A percentile compares a stretch with the other conserved stretches of the same genome.
phyloP scores from a whole-genome alignment of 2,329 filamentous ascomycete species.

The Venturia aucupariae region DNA sequence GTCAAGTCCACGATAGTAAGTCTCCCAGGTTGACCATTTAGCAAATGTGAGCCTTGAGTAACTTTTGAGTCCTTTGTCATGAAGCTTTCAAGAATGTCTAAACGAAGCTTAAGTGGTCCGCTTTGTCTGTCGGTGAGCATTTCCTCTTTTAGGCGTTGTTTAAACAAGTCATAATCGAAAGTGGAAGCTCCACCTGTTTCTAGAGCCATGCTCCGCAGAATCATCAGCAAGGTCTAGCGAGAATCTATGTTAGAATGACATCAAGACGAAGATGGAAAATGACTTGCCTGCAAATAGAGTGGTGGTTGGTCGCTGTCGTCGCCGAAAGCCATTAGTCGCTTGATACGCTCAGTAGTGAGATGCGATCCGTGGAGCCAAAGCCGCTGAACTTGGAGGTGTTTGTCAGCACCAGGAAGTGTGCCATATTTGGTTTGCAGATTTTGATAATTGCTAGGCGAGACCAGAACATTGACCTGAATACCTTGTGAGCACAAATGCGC shows the following conservation, averaged over 20 bases:
- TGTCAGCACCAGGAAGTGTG: constrained; percentile 23
- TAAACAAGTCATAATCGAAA: constrained; percentile 47
- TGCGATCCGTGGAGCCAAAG: not conserved
- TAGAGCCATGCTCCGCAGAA: constrained; percentile 44
- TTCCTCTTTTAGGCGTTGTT: constrained; percentile 26
- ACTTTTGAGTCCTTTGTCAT: constrained; percentile 27
- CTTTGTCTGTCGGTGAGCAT: constrained; percentile 42
- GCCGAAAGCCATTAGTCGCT: constrained; percentile 11
- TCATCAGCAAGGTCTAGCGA: not conserved
- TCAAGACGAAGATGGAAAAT: not conserved
- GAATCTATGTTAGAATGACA: not conserved
- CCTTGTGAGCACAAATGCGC: constrained; percentile 42
- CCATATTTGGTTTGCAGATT: constrained; percentile 36
- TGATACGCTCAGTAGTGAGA: constrained; percentile 10
- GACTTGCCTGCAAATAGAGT: constrained; percentile 35
- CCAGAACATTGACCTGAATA: constrained; percentile 42
- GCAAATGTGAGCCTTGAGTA: constrained; percentile 7
- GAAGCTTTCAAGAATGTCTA: constrained; percentile 57
- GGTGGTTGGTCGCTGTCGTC: constrained; percentile 24
- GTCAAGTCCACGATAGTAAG: constrained; percentile 64
- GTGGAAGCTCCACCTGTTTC: constrained; percentile 30
- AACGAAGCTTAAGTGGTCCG: constrained; percentile 47
- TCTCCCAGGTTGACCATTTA: constrained; percentile 34
- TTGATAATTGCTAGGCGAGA: constrained; percentile 39
- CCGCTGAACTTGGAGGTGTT: not conserved